phyloP scores from a whole-genome alignment of 257 asterid genomes.

The Nicotiana attenuata region DNA sequence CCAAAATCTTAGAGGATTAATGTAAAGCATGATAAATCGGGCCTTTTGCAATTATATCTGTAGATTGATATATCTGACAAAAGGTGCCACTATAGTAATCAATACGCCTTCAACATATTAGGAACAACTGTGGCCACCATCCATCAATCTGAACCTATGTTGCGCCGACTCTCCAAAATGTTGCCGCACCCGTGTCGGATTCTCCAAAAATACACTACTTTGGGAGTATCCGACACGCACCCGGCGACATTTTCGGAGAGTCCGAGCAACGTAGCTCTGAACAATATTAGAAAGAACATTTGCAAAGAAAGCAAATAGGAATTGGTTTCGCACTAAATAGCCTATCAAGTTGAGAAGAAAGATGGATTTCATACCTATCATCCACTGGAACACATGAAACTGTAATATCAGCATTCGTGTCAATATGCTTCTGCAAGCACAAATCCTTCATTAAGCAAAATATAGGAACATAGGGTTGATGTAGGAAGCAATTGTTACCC shows the following conservation, averaged over 20 bases:
- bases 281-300: not conserved
- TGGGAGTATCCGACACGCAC: no score
- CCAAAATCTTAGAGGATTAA: not conserved
- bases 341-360: not conserved
- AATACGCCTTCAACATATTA: not conserved
- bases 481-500: not conserved
- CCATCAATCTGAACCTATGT: not conserved
- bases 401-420: constrained; percentile 84
- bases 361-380: constrained; percentile 48
- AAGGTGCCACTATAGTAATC: not conserved
- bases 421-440: constrained; percentile 78
- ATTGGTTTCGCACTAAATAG: not conserved
- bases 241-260: no score
- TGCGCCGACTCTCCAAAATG: no score
- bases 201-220: no score
- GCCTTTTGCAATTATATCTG: not conserved
- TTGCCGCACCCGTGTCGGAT: no score
- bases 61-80: not conserved
- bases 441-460: constrained; percentile 8
- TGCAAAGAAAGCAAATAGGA: not conserved
- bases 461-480: not conserved
- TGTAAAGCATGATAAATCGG: not conserved
- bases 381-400: constrained; percentile 95
- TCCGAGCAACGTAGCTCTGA: not conserved
- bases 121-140: not conserved